Percentiles rank a stretch among this genome's conserved stretches.
Evolutionary conservation across 768 basidiomycete genomes (phyloP).

Genomic region (Leccinum ochraceum): DNA sequence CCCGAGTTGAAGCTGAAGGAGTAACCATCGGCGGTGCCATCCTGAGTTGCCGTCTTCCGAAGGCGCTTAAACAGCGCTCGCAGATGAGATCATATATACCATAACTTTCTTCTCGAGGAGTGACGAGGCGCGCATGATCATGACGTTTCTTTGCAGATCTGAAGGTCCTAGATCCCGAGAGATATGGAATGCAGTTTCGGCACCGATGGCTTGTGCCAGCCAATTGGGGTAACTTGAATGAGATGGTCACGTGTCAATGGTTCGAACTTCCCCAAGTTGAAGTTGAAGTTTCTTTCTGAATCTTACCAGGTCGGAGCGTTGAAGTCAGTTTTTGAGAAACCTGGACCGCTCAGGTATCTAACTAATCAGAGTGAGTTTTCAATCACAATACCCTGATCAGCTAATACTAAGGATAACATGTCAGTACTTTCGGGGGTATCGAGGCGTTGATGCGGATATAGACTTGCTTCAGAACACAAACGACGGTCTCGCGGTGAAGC

Average conservation of each 20-base stretch:
- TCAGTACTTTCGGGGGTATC: not conserved
- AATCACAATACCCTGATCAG: not conserved
- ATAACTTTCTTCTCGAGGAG: not conserved
- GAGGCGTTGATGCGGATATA: not conserved
- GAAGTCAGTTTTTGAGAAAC: not conserved
- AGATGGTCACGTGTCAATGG: not conserved
- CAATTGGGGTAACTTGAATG: not conserved
- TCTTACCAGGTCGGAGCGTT: not conserved
- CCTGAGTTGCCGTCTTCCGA: not conserved
- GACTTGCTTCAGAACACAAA: not conserved
- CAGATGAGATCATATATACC: not conserved
- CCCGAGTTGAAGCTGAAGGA: not conserved
- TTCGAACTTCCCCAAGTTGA: not conserved
- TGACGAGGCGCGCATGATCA: not conserved
- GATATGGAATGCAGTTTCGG: not conserved
- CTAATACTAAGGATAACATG: not conserved
- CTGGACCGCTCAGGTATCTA: not conserved
- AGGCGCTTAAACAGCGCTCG: not conserved
- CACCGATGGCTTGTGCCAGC: not conserved
- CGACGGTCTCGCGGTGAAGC: not conserved
- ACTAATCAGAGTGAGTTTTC: not conserved
- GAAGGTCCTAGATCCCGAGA: not conserved
- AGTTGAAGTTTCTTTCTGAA: not conserved
- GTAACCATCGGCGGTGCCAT: not conserved
- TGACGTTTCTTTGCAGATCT: not conserved